Percentiles rank a stretch among this genome's conserved stretches.
Conservation (phyloP, 768 basidiomycete species). For the Lactarius hengduanensis region DNA sequence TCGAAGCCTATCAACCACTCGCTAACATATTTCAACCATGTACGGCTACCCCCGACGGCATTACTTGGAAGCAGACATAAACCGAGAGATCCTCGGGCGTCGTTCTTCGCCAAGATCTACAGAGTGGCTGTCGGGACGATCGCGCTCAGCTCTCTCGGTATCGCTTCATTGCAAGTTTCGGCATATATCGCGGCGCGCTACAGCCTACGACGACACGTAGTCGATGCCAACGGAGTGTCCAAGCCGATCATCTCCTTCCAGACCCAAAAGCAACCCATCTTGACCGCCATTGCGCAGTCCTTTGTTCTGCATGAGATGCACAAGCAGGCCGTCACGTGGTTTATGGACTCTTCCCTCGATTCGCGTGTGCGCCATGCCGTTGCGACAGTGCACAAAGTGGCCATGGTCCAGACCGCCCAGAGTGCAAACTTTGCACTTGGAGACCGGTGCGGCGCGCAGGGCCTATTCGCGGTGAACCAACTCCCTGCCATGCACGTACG, state of each 20-base stretch:
- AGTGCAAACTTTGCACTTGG: conserved; percentile 51
- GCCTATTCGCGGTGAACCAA: conserved; percentile 62
- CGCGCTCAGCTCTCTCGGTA: conserved; percentile 29
- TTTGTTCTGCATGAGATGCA: conserved; percentile 48
- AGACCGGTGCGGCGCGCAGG: conserved; percentile 66
- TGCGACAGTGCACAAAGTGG: conserved; percentile 56
- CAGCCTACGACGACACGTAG: conserved; percentile 51
- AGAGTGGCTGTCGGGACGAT: conserved; percentile 33
- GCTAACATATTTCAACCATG: conserved; percentile 35
- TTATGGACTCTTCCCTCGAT: conserved; percentile 42
- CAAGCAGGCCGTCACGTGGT: conserved; percentile 41
- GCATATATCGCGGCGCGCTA: conserved; percentile 59
- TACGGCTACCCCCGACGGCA: conserved; percentile 33
- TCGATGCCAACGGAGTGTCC: conserved; percentile 43
- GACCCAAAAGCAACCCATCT: conserved; percentile 62
- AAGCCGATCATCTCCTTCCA: conserved; percentile 60
- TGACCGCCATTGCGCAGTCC: conserved; percentile 50
- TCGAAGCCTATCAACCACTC: conserved; percentile 38
- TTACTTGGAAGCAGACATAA: conserved; percentile 30
- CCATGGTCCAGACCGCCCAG: conserved; percentile 53
- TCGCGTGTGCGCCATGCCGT: conserved; percentile 53
- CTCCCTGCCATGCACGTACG: conserved; percentile 54
- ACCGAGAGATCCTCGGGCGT: conserved; percentile 18
- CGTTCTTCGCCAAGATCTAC: conserved; percentile 29
- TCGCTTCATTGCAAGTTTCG: conserved; percentile 52